Conservation (phyloP, 2,329 filamentous ascomycete genomes). For the Fusarium palustre region DNA sequence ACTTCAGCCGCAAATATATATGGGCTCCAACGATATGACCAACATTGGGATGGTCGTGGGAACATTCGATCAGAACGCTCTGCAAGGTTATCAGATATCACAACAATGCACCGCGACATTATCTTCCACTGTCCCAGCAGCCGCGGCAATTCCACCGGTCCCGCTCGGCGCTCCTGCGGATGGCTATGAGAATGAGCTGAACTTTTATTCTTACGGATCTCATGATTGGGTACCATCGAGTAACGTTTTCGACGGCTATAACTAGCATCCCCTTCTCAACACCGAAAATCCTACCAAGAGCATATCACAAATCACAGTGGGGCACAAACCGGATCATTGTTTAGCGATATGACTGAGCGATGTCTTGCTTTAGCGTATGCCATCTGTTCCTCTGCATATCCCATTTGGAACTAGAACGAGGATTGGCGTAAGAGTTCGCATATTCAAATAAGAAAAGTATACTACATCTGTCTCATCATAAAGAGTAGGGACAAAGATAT, state of each 20-base stretch:
- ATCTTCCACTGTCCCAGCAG: conserved; percentile 11
- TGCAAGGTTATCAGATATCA: conserved; percentile 31
- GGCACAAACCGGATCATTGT: not conserved
- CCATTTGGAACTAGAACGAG: not conserved
- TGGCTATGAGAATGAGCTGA: conserved; percentile 61
- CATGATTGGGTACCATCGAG: conserved; percentile 39
- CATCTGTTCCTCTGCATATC: not conserved
- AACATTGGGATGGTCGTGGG: conserved; percentile 56
- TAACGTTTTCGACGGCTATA: conserved; percentile 42
- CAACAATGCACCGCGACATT: conserved; percentile 23
- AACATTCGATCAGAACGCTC: conserved; percentile 49
- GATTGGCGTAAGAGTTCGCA: not conserved
- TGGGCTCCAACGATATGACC: conserved; percentile 14
- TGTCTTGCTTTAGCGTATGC: not conserved
- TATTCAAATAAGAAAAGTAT: not conserved
- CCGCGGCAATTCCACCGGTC: conserved; percentile 1
- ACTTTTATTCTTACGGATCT: conserved; percentile 57
- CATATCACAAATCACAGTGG: not conserved
- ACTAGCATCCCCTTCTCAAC: not conserved
- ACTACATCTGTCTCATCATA: not conserved
- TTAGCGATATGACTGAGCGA: not conserved
- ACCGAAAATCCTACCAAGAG: not conserved
- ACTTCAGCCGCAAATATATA: conserved; percentile 26
- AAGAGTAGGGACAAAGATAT: not conserved
- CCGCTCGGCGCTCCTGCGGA: conserved; percentile 53